Conservation (phyloP, 2,329 filamentous ascomycete genomes). For the Xylariaceae sp. region DNA sequence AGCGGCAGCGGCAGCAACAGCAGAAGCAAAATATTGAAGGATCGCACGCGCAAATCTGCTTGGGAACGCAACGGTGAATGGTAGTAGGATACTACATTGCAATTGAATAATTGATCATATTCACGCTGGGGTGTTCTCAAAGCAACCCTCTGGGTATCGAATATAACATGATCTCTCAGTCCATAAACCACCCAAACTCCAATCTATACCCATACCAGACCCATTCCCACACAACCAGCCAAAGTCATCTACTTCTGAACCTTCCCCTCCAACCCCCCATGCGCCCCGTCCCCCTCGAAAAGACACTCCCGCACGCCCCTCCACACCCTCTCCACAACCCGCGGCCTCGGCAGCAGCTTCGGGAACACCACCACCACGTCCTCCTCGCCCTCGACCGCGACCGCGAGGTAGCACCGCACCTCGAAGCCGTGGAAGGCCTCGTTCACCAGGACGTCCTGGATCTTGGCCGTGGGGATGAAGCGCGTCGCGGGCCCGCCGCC, state of each 20-base stretch:
- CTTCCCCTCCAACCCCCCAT: slow-evolving; percentile 23
- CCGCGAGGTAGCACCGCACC: slow-evolving; percentile 81
- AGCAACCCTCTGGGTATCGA: too few species aligned
- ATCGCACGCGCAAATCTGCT: too few species aligned
- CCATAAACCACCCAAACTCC: too few species aligned
- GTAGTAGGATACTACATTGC: slow-evolving; percentile 21
- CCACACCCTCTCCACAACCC: slow-evolving; percentile 85
- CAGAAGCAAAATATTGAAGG: slow-evolving; percentile 29
- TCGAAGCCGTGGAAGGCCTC: slow-evolving; percentile 93
- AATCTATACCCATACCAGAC: too few species aligned
- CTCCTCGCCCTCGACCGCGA: slow-evolving; percentile 84
- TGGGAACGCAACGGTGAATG: too few species aligned
- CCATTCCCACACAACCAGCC: too few species aligned
- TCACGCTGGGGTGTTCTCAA: too few species aligned
- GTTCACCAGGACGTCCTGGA: slow-evolving; percentile 90
- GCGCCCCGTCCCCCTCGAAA: slow-evolving; percentile 52
- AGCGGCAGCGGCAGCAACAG: slow-evolving; percentile 4
- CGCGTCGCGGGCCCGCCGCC: slow-evolving; percentile 36
- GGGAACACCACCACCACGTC: slow-evolving; percentile 96
- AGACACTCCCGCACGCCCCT: slow-evolving; percentile 77
- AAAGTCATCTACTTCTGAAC: too few species aligned
- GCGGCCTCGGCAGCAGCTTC: slow-evolving; percentile 65
- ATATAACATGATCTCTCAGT: too few species aligned
- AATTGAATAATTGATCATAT: neutral
- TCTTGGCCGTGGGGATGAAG: slow-evolving; percentile 83